phyloP scores from a whole-genome alignment of 2,329 filamentous ascomycete species.

The Ceratocystis papillata region DNA sequence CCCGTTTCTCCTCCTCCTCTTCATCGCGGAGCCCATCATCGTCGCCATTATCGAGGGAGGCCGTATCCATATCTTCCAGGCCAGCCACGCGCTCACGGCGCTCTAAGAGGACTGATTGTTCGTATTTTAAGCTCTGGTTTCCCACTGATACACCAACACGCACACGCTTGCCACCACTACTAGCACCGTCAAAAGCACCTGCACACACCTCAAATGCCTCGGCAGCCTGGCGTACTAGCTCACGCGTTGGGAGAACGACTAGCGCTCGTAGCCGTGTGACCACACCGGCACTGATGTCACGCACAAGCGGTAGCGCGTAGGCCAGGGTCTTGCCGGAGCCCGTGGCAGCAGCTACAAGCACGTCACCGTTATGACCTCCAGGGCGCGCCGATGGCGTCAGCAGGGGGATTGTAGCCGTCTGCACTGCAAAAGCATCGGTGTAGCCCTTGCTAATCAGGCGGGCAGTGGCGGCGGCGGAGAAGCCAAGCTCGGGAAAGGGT shows the following conservation, averaged over 20 bases:
- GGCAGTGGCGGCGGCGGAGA: conserved; percentile 49
- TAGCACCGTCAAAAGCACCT: conserved; percentile 44
- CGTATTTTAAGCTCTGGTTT: conserved; percentile 59
- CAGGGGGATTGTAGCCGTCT: conserved; percentile 55
- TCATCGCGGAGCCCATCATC: conserved; percentile 30
- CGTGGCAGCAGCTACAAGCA: conserved; percentile 85
- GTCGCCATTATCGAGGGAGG: conserved; percentile 28
- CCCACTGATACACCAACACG: conserved; percentile 76
- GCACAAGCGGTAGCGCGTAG: conserved; percentile 77
- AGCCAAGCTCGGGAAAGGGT: conserved; percentile 53
- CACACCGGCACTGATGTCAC: conserved; percentile 55
- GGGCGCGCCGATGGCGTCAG: conserved; percentile 53
- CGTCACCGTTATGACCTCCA: conserved; percentile 53
- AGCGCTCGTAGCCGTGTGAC: conserved; percentile 63
- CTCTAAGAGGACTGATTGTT: conserved; percentile 42
- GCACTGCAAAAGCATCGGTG: conserved; percentile 37
- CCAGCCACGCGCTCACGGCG: conserved; percentile 42
- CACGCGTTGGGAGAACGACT: conserved; percentile 81
- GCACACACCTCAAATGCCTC: conserved; percentile 66
- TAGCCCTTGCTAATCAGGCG: conserved; percentile 51
- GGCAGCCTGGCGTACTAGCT: conserved; percentile 77
- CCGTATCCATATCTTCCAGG: not conserved
- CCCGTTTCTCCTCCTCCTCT: conserved; percentile 35
- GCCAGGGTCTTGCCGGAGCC: conserved; percentile 93
- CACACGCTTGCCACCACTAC: conserved; percentile 48